These are phyloP conservation scores for Barbatosphaeria neglecta DNA, from an alignment of 495 filamentous ascomycete species.

Conservation along the genomic window DNA sequence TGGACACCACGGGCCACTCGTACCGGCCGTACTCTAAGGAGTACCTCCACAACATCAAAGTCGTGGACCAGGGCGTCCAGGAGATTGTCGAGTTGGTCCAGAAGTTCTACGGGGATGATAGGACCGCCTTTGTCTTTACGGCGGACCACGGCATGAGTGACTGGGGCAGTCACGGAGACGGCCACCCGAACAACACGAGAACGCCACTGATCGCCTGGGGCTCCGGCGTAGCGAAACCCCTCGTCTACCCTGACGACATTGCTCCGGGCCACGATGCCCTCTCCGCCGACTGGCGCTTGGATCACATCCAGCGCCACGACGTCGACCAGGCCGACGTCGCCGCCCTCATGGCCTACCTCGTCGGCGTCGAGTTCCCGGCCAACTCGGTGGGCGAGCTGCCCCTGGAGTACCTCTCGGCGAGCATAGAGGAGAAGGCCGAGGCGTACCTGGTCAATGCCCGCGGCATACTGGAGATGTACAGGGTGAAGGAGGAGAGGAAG, in stretches of 20 bases:
- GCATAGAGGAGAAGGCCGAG: slow-evolving; percentile 64
- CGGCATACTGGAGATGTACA: slow-evolving; percentile 93
- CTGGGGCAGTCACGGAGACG: slow-evolving; percentile 94
- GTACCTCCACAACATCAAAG: slow-evolving; percentile 87
- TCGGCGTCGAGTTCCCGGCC: slow-evolving; percentile 80
- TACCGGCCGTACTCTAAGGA: slow-evolving; percentile 90
- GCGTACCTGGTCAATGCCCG: slow-evolving; percentile 78
- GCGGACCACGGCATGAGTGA: slow-evolving; percentile 99
- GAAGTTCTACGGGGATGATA: slow-evolving; percentile 81
- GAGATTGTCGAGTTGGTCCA: slow-evolving; percentile 73
- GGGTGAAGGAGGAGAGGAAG: slow-evolving; percentile 85
- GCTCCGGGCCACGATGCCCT: slow-evolving; percentile 85
- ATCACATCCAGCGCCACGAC: slow-evolving; percentile 73
- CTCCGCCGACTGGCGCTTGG: slow-evolving; percentile 77
- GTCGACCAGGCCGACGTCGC: slow-evolving; percentile 93
- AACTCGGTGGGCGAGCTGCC: slow-evolving; percentile 96
- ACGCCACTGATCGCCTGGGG: slow-evolving; percentile 94
- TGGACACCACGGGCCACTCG: slow-evolving; percentile 86
- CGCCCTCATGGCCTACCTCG: slow-evolving; percentile 92
- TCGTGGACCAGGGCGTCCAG: slow-evolving; percentile 82
- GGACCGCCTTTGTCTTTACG: slow-evolving; percentile 94
- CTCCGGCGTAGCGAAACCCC: slow-evolving; percentile 74
- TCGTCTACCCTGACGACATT: slow-evolving; percentile 35
- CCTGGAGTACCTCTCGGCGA: slow-evolving; percentile 63
- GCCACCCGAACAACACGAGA: slow-evolving; percentile 93